Conservation (phyloP, 2,329 filamentous ascomycete species). For the Metarhizium brunneum region DNA sequence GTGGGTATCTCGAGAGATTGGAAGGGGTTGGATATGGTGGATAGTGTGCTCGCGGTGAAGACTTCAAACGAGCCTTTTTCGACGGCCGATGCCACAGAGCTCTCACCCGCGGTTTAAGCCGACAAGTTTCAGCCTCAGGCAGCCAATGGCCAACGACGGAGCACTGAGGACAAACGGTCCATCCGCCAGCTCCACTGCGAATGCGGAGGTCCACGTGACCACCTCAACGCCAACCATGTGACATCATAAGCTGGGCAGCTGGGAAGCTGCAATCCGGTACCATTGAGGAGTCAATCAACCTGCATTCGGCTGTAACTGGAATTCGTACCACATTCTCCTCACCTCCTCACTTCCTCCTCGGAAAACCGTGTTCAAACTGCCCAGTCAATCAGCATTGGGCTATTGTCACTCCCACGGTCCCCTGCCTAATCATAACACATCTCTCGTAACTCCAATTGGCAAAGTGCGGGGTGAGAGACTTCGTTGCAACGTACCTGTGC, state of each 20-base stretch:
- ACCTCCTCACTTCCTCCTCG: background rate
- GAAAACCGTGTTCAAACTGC: background rate
- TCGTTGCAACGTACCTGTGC: constrained; percentile 10
- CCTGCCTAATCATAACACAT: background rate
- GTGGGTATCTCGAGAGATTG: constrained; percentile 24
- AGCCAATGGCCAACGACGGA: background rate
- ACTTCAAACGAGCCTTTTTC: constrained; percentile 33
- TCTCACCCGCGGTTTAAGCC: constrained; percentile 23
- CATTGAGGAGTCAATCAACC: too few species aligned
- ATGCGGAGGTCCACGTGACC: background rate
- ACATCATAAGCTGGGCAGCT: constrained; percentile 9
- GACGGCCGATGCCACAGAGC: constrained; percentile 16
- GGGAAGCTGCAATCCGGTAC: too few species aligned
- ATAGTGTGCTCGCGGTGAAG: constrained; percentile 11
- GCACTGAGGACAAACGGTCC: background rate
- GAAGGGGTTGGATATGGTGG: constrained; percentile 14
- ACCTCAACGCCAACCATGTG: background rate
- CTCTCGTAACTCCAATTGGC: constrained; percentile 1
- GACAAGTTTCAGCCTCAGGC: constrained; percentile 18
- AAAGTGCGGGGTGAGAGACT: constrained; percentile 16
- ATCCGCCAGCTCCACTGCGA: too few species aligned
- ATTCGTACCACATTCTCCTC: background rate
- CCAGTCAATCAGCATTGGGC: constrained; percentile 7
- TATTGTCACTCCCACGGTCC: constrained; percentile 3
- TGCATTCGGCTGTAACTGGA: background rate